Base-by-base conservation (phyloP, 2,329 filamentous ascomycete genomes). In the Hypoxylon sp. region DNA sequence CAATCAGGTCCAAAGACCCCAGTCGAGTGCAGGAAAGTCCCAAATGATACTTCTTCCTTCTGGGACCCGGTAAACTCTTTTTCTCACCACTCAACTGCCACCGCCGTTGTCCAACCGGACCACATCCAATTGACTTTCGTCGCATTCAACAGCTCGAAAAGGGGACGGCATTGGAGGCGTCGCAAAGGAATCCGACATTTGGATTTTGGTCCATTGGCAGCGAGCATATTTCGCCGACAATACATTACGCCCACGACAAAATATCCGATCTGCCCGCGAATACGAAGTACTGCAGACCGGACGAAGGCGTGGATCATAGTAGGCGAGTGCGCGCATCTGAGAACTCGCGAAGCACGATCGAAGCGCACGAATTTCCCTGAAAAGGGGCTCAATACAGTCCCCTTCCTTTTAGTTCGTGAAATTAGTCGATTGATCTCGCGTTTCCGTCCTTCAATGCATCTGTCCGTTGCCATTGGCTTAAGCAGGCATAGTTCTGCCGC, bases 401-500 rank as follows among this genome's bases (percentile, higher is more conserved):
- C 41, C 45, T 49, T 56, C 25, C 51, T 49, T 50, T 41, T 41
- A 30, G 13, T 51, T 49, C 23, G 30, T 38, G 43, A 23, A 53
- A 60, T 46, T 65, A 62, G 49, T 63, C 41, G 30, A 58, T 65
- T 56, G 21, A 43, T 17, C 36, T 36, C 50, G 11, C 49, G 13
- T 49, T 65, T 58, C 23, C 36, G 61, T 48, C 63, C 48, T 73
- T 78, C 76, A 77, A 78, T 78, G 76, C 72, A 77, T 78, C 67
- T 32, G 32, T 63, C 69, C 65, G 41, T 57, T 28, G 55, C 50
- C 58, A 62, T 65, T 66, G 65, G 60, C 59, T 64, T 57, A 60
- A 73, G 73, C 74, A 75, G 76, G 69, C 74, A 64, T 67, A 67
- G 73, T 71, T 73, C 72, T 76, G 74, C 75, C 70, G 67, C 67